Base-by-base conservation (phyloP, 176 grass and related monocot species). In the Cenchrus fungigraminus region DNA sequence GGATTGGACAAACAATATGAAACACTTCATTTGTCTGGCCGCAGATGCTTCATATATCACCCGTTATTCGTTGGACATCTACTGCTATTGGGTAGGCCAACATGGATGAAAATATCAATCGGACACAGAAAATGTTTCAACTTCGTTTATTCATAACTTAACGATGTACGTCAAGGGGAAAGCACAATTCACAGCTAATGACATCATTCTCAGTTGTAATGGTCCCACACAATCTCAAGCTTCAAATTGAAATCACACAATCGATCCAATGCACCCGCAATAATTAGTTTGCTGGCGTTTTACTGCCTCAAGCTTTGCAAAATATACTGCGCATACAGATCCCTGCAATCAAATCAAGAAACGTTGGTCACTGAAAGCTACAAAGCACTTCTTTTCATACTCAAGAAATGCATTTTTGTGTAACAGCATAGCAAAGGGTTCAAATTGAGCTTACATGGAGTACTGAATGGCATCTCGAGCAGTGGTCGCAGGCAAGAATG, bases 391-490 rank as follows among this genome's bases (percentile, higher is more conserved):
- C 71, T 54, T 43, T 65, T 71, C 63, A 29, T 60, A 37, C 52
- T 57, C 20, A 68, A 65, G 58, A 11, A 46, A 42, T 77, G 75
- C 20, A 45, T 16, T 79, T 40, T 19, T 37, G 58, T 40, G 37
- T 57, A 43, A 62, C 6, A 31, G 3, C 6, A 1, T 37, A 57
- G 17, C 37, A 17, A 5, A 40, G 47, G 4, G 6, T 2, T 74
- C 53, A 40, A 74, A 74, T 2, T 47, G 11, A 47, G 75, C 89
- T 91, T 81, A 91, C 92, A 94, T 87, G 4, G 92, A 91, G 65
- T 94, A 85, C n/a, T 91, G 92, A 78, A 94, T 89, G 83, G 92
- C 89, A 52, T 93, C 91, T 16, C 54, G 86, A 60, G 91, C 91
- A 29, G 79, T 81, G 47, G 37, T 73, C 3, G 92, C 83, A 70